These are phyloP conservation scores for Myxozyma nipponensis DNA, from an alignment of 805 yeast genomes.

Conservation along the genomic window DNA sequence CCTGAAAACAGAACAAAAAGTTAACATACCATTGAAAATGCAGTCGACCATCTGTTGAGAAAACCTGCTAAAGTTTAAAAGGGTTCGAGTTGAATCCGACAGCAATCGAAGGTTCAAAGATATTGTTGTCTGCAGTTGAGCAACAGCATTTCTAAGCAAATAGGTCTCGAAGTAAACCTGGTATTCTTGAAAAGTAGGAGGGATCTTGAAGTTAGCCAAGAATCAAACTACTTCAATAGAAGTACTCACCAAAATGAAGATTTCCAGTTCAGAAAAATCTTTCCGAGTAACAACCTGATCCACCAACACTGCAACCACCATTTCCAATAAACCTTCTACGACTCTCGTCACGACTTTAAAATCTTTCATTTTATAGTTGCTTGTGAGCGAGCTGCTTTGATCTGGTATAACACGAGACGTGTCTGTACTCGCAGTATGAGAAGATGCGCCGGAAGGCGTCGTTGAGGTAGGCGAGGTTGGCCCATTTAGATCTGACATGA, in stretches of 20 bases:
- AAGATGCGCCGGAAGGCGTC: not conserved
- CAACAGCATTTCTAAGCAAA: slow-evolving; percentile 26
- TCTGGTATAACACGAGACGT: not conserved
- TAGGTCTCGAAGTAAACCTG: slow-evolving; percentile 30
- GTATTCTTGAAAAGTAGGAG: slow-evolving; percentile 27
- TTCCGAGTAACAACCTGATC: slow-evolving; percentile 27
- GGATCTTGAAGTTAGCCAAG: slow-evolving; percentile 12
- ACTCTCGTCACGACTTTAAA: slow-evolving; percentile 21
- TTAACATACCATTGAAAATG: slow-evolving; percentile 21
- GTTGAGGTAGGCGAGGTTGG: not conserved
- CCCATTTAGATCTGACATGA: slow-evolving; percentile 13
- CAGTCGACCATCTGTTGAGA: slow-evolving; percentile 22
- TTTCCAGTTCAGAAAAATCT: slow-evolving; percentile 26
- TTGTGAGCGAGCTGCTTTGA: slow-evolving; percentile 1
- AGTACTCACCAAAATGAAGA: slow-evolving; percentile 18
- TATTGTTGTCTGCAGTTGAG: slow-evolving; percentile 23
- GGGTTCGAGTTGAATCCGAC: slow-evolving; percentile 19
- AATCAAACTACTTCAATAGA: not conserved
- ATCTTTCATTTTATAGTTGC: slow-evolving; percentile 8
- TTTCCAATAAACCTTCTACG: slow-evolving; percentile 28
- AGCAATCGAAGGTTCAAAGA: slow-evolving; percentile 18
- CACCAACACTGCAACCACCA: slow-evolving; percentile 28
- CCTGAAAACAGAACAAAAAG: not conserved
- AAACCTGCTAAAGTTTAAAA: slow-evolving; percentile 25
- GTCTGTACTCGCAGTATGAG: not conserved